Conservation (phyloP, 345 rosid species). For the Boechera divaricarpa region DNA sequence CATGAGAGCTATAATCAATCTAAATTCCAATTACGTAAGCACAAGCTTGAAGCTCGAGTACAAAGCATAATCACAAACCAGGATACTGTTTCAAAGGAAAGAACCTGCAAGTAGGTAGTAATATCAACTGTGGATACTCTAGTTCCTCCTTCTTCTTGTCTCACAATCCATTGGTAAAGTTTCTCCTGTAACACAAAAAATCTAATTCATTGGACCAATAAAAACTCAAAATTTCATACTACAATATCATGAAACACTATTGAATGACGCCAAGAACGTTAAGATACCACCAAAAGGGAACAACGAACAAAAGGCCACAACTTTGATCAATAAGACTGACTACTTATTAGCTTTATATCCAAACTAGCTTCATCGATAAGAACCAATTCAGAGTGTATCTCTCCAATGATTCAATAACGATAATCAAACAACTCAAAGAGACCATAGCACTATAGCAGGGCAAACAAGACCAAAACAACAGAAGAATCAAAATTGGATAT, state of each 20-base stretch:
- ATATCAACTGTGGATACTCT: constrained; percentile 66
- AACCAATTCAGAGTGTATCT: constrained; percentile 1
- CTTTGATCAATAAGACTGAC: constrained; percentile 11
- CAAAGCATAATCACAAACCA: not conserved
- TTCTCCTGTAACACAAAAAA: constrained; percentile 57
- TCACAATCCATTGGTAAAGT: constrained; percentile 77
- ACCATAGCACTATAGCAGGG: not conserved
- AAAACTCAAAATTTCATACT: not conserved
- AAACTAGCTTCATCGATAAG: not conserved
- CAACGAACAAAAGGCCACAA: constrained; percentile 19
- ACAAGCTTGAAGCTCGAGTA: not conserved
- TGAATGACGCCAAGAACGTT: not conserved
- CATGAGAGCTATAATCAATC: constrained; percentile 2
- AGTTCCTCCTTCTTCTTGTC: constrained; percentile 75
- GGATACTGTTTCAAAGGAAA: constrained; percentile 13
- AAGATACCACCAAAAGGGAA: not conserved
- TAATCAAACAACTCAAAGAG: not conserved
- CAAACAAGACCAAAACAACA: constrained; percentile 7
- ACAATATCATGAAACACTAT: not conserved
- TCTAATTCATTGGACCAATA: not conserved
- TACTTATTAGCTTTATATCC: not conserved
- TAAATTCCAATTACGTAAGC: not conserved
- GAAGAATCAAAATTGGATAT: not conserved
- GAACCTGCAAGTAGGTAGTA: constrained; percentile 73
- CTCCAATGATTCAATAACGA: not conserved